Evolutionary conservation across 2,329 filamentous ascomycete genomes (phyloP).

Genomic region (Gremmenia infestans): DNA sequence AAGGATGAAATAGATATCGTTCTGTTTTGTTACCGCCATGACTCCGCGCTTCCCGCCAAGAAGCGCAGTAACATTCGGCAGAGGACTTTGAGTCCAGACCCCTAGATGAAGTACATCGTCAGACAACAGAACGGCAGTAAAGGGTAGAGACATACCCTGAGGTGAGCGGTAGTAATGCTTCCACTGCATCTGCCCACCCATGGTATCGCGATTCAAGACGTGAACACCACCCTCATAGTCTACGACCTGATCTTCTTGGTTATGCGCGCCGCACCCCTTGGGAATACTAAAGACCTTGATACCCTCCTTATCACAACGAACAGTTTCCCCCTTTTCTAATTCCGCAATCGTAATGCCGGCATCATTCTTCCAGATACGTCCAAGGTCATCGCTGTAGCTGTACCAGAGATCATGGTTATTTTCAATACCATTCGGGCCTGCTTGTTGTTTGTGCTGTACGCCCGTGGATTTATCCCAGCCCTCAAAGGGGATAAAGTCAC

Average conservation of each 20-base stretch:
- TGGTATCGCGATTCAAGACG: constrained; percentile 21
- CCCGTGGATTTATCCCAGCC: background rate
- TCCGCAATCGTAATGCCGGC: constrained; percentile 14
- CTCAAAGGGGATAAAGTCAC: constrained; percentile 18
- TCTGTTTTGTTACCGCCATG: background rate
- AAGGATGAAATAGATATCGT: background rate
- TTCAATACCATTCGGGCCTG: constrained; percentile 25
- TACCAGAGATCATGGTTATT: constrained; percentile 27
- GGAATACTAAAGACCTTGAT: constrained; percentile 23
- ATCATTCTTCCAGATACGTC: constrained; percentile 20
- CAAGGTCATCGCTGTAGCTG: constrained; percentile 22
- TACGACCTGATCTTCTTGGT: constrained; percentile 23
- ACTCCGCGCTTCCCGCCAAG: too few species aligned
- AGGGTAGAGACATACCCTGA: constrained; percentile 8
- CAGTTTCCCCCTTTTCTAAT: constrained; percentile 7
- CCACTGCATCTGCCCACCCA: constrained; percentile 14
- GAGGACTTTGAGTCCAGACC: too few species aligned
- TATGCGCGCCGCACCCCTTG: constrained; percentile 23
- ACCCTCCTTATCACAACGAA: constrained; percentile 13
- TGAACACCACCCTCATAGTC: constrained; percentile 23
- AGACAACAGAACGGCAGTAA: background rate
- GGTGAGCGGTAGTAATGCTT: constrained; percentile 18
- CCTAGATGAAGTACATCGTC: background rate
- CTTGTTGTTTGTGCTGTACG: constrained; percentile 26
- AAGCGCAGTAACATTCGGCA: too few species aligned